A percentile compares a stretch with the other conserved stretches of the same genome.
Evolutionary conservation across 2,329 filamentous ascomycete species (phyloP).

Genomic region (Lasiodiplodia gonubiensis): DNA sequence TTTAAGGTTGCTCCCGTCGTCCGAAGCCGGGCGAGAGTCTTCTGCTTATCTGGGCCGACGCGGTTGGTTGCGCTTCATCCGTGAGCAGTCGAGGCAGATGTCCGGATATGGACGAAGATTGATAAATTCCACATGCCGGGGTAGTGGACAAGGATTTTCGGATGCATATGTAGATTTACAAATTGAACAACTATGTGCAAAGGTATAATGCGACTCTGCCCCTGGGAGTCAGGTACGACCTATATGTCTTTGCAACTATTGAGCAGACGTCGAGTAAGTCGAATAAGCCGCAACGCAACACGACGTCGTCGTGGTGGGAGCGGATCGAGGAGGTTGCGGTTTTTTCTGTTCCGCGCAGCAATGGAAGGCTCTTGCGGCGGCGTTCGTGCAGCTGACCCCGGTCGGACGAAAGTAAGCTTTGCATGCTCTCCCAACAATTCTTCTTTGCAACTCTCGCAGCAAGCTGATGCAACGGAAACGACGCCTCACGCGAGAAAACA

Average conservation of each 20-base stretch:
- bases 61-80: background rate
- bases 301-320: background rate
- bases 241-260: background rate
- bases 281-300: background rate
- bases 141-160: too few species aligned
- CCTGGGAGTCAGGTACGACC: background rate
- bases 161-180: background rate
- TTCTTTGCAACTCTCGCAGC: background rate
- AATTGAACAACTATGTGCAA: background rate
- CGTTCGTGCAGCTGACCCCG: slow-evolving; percentile 7
- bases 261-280: background rate
- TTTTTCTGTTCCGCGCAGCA: background rate
- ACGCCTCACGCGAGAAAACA: background rate
- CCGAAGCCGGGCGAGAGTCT: background rate
- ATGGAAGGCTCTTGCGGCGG: background rate
- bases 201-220: background rate
- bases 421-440: slow-evolving; percentile 6
- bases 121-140: too few species aligned
- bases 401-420: background rate
- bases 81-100: background rate
- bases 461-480: background rate
- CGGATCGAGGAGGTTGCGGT: background rate
- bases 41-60: background rate
- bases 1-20: slow-evolving; percentile 26
- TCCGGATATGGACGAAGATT: background rate